Conservation (phyloP, 23 red algal genomes). For the Gracilaria domingensis region DNA sequence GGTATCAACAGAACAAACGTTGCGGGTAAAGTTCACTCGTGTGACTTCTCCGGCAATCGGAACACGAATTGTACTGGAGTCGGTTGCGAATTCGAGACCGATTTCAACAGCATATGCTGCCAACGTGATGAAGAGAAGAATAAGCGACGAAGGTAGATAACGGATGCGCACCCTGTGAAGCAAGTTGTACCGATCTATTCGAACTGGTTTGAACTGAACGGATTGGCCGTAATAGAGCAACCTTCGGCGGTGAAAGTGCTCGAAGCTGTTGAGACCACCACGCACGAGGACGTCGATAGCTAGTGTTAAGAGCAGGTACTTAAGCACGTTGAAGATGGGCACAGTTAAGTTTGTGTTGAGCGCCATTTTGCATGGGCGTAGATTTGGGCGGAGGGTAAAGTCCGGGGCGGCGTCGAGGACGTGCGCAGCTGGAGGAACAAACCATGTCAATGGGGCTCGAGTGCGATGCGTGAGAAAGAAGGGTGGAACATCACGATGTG, state of each 20-base stretch:
- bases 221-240: not conserved
- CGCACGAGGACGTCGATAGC: not conserved
- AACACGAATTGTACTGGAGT: not conserved
- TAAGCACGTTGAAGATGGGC: slow-evolving; percentile 7
- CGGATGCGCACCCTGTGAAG: not conserved
- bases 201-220: not conserved
- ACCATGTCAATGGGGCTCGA: no score
- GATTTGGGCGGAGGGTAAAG: no score
- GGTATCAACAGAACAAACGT: no score
- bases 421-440: no score
- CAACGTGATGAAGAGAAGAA: not conserved
- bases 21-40: no score
- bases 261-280: not conserved
- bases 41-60: slow-evolving; percentile 2
- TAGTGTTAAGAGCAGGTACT: not conserved
- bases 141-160: not conserved
- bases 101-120: slow-evolving; percentile 1
- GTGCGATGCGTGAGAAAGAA: no score
- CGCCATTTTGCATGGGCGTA: no score
- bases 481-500: no score
- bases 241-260: not conserved
- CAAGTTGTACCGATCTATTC: slow-evolving; percentile 7
- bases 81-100: not conserved
- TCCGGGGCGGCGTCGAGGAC: no score
- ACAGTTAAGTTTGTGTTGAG: not conserved